Percentiles rank a stretch among this genome's conserved stretches.
Evolutionary conservation across 164 flowering plant genomes (phyloP).

Genomic region (Warburgia ugandensis): DNA sequence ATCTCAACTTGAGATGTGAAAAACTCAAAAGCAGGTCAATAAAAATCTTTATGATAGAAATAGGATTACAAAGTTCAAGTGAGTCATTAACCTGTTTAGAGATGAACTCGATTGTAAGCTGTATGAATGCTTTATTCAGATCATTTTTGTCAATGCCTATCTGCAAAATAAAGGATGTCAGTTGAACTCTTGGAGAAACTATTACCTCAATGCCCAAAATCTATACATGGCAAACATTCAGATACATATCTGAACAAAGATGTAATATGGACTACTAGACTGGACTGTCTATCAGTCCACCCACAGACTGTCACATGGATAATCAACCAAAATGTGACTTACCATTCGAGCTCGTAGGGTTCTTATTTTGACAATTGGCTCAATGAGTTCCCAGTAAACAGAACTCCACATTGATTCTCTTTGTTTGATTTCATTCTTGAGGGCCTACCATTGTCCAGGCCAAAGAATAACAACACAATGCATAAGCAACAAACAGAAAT

Average conservation of each 20-base stretch:
- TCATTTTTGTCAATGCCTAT: constrained; percentile 82
- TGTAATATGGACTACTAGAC: too few relatives aligned
- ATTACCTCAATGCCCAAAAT: too few relatives aligned
- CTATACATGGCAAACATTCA: too few relatives aligned
- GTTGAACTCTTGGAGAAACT: neutral
- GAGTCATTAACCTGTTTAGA: constrained; percentile 63
- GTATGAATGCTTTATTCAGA: constrained; percentile 66
- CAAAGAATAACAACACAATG: too few relatives aligned
- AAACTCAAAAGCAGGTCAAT: neutral
- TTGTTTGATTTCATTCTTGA: constrained; percentile 85
- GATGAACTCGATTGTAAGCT: constrained; percentile 87
- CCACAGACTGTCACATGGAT: too few relatives aligned
- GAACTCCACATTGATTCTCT: constrained; percentile 69
- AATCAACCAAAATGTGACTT: constrained; percentile 13
- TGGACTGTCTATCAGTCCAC: too few relatives aligned
- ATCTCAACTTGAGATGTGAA: neutral
- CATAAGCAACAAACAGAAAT: constrained; percentile 2
- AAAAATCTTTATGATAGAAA: neutral
- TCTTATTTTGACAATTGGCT: constrained; percentile 66
- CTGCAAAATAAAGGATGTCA: constrained; percentile 32
- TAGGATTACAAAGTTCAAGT: neutral
- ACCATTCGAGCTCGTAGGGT: constrained; percentile 92
- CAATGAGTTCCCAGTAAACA: constrained; percentile 84
- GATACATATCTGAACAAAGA: too few relatives aligned
- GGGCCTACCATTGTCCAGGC: constrained; percentile 35